Evolutionary conservation across 2,329 filamentous ascomycete species (phyloP), one percentile per base, ranked within the genome.

Genomic region (Magnaporthiopsis incrustans): DNA sequence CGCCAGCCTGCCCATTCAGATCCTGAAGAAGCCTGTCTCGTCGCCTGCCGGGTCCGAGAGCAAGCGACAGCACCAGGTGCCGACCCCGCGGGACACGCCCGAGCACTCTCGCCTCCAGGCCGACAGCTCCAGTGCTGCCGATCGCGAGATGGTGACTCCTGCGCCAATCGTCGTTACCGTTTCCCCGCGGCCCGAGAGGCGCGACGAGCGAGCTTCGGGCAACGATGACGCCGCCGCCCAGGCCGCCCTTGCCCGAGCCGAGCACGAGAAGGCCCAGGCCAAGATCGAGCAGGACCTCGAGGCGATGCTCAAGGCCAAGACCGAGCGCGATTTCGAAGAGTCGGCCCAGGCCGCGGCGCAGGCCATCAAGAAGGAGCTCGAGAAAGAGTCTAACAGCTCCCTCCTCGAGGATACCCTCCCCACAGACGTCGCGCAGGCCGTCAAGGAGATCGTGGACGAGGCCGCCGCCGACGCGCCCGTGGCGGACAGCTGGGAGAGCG

Each of bases 401-500:
- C 77, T 79, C 50, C 77, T 86, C n/a, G 84, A 88, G 66, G 77
- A 82, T 56, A 73, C 74, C 22, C 76, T 84, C 65, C 78, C 80
- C 38, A 79, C 81, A 60, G 79, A 82, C 27, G 73, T 83, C 33
- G 83, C 83, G 15, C 79, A 84, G 66, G 78, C 79, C 33, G 77
- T 78, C 59, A 76, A 74, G 33, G 76, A 79, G 30, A 78, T 78
- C 65, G 80, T 86, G 61, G 85, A 87, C 60, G 81, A 85, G 66
- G 79, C 82, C 53, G 79, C 82, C 53, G 82, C 83, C 62, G 81
- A 85, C 66, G 83, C 84, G 27, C 79, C 83, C 27, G 81, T 92
- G 60, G 90, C 87, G n/a, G 92, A 96, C 68, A 93, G 88, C 76
- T 96, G 92, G 92, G 92, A 97, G 79, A 96, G 89, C 68, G 91